These are phyloP conservation scores for Agrocybe praecox DNA, from an alignment of 768 basidiomycete genomes.

Conservation along the genomic window DNA sequence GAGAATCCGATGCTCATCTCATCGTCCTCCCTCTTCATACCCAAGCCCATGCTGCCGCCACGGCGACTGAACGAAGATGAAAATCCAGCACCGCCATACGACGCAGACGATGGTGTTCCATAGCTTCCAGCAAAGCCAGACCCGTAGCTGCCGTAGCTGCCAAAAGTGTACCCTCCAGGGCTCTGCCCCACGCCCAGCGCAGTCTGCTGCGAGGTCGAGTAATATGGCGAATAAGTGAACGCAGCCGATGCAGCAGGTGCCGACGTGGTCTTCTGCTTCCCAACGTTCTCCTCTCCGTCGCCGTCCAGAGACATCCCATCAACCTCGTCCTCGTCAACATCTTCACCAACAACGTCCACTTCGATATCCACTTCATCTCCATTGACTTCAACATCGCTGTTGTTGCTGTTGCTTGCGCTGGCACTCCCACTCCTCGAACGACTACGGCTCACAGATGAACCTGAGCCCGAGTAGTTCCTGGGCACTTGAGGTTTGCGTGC, in stretches of 20 bases:
- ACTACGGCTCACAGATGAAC: conserved; percentile 28
- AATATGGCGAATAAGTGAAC: neutral
- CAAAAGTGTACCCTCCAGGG: conserved; percentile 11
- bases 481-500: conserved; percentile 59
- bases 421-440: conserved; percentile 25
- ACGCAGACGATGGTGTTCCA: conserved; percentile 1
- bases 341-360: conserved; percentile 18
- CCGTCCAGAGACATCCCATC: neutral
- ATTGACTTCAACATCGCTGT: conserved; percentile 23
- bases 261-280: neutral
- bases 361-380: conserved; percentile 17
- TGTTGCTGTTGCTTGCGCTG: conserved; percentile 21
- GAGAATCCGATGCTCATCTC: conserved; percentile 43
- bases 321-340: conserved; percentile 16
- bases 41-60: conserved; percentile 18
- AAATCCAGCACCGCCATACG: conserved; percentile 1
- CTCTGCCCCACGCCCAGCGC: conserved; percentile 7
- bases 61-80: conserved; percentile 21
- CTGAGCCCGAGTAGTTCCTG: conserved; percentile 36
- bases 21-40: conserved; percentile 44
- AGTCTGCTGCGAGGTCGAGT: neutral
- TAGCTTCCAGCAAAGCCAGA: conserved; percentile 1
- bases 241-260: neutral
- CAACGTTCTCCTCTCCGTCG: neutral
- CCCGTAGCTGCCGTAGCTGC: neutral